Evolutionary conservation across 164 flowering plant genomes (phyloP).

Genomic region (Tetrastigma voinierianum): DNA sequence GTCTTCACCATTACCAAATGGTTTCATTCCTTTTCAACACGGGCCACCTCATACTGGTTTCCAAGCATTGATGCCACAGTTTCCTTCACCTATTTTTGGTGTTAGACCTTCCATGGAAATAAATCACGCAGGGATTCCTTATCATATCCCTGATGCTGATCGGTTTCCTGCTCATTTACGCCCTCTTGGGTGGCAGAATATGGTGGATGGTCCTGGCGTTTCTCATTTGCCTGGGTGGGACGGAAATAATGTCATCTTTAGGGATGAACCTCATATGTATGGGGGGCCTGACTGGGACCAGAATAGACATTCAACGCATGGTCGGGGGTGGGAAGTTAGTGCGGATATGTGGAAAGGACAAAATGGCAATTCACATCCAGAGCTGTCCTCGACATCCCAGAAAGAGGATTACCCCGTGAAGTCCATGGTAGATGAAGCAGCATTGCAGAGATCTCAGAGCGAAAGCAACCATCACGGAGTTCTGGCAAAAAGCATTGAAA

Average conservation of each 20-base stretch:
- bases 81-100: slow-evolving; percentile 69
- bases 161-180: slow-evolving; percentile 66
- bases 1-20: slow-evolving; percentile 72
- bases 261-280: slow-evolving; percentile 63
- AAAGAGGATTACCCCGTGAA: slow-evolving; percentile 42
- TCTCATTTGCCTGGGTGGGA: slow-evolving; percentile 83
- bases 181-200: slow-evolving; percentile 77
- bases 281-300: slow-evolving; percentile 75
- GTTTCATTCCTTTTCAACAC: slow-evolving; percentile 78
- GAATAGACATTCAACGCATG: slow-evolving; percentile 46
- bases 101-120: slow-evolving; percentile 74
- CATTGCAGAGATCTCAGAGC: slow-evolving; percentile 22
- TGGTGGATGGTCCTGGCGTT: slow-evolving; percentile 55
- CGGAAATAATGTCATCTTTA: slow-evolving; percentile 51
- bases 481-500: slow-evolving; percentile 39
- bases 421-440: slow-evolving; percentile 35
- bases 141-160: slow-evolving; percentile 69
- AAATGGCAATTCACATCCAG: slow-evolving; percentile 41
- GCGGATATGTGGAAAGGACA: slow-evolving; percentile 69
- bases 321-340: slow-evolving; percentile 58
- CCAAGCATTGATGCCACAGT: slow-evolving; percentile 66
- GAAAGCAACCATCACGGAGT: slow-evolving; percentile 30
- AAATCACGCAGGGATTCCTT: slow-evolving; percentile 64
- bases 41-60: slow-evolving; percentile 71
- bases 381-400: slow-evolving; percentile 35